Conservation (phyloP, 805 yeast species). For the Cyberlindnera amylophila region DNA sequence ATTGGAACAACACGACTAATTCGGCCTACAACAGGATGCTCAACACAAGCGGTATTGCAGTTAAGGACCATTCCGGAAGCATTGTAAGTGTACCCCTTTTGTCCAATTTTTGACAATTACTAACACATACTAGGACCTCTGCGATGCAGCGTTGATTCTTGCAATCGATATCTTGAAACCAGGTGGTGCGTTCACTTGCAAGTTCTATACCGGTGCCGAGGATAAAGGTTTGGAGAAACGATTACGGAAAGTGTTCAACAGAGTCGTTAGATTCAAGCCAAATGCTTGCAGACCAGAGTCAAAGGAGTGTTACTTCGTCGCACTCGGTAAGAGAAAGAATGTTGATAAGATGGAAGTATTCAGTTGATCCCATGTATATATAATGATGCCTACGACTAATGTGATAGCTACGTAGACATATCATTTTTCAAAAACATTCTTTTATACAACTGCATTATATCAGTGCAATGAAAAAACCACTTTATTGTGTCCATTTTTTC, state of each 20-base stretch:
- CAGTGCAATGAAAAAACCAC: neutral
- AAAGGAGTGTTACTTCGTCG: constrained; percentile 78
- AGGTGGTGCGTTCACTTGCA: constrained; percentile 75
- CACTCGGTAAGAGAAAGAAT: constrained; percentile 43
- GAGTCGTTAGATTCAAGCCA: constrained; percentile 74
- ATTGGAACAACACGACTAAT: constrained; percentile 66
- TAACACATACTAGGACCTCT: constrained; percentile 52
- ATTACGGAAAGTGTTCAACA: constrained; percentile 53
- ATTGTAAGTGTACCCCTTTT: constrained; percentile 46
- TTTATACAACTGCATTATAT: neutral
- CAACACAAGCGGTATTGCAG: constrained; percentile 79
- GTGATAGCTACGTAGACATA: neutral
- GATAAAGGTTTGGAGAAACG: constrained; percentile 61
- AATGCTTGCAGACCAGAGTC: constrained; percentile 75
- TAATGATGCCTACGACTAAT: neutral
- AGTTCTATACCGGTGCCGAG: constrained; percentile 80
- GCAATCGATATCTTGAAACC: constrained; percentile 67
- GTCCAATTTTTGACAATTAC: neutral
- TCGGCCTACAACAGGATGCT: constrained; percentile 86
- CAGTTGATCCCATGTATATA: constrained; percentile 10
- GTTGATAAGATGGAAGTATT: constrained; percentile 45
- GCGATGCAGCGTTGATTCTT: constrained; percentile 84
- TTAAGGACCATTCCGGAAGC: constrained; percentile 78
- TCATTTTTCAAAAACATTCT: neutral
- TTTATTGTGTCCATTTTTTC: neutral